Evolutionary conservation across 192 early-diverging fungal genomes (phyloP).

Genomic region (Coemansia sp.): DNA sequence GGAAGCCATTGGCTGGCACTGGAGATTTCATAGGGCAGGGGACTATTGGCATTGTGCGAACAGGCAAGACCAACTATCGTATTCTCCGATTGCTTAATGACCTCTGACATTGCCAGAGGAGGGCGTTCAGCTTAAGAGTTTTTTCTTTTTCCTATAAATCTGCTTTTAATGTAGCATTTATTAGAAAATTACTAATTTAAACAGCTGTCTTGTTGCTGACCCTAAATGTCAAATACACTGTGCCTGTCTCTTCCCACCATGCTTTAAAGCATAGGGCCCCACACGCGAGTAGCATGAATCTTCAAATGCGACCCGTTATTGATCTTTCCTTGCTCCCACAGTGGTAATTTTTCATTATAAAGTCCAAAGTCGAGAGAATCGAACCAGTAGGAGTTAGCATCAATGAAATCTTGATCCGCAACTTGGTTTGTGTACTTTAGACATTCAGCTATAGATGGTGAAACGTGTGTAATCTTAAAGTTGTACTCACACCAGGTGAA

Average conservation of each 20-base stretch:
- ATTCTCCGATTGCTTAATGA: constrained; percentile 50
- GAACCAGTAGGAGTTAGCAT: neutral
- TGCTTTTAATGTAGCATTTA: neutral
- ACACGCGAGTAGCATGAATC: neutral
- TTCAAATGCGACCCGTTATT: neutral
- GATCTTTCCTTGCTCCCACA: neutral
- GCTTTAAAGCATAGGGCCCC: neutral
- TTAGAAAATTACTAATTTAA: neutral
- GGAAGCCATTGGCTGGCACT: constrained; percentile 19
- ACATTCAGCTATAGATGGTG: neutral
- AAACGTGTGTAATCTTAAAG: neutral
- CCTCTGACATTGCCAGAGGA: neutral
- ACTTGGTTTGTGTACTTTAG: neutral
- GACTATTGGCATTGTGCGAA: constrained; percentile 67
- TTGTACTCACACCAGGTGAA: neutral
- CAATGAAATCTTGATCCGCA: neutral
- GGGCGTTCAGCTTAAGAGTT: neutral
- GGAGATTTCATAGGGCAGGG: constrained; percentile 67
- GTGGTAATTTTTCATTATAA: neutral
- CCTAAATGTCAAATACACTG: neutral
- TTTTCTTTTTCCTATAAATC: neutral
- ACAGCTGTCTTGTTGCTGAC: neutral
- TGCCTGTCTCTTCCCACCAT: neutral
- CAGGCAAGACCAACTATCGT: constrained; percentile 79
- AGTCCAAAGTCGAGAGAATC: neutral